Percentiles rank a stretch among this genome's conserved stretches.
Conservation (phyloP, 441 rosid genomes). For the Populus tomentosa region DNA sequence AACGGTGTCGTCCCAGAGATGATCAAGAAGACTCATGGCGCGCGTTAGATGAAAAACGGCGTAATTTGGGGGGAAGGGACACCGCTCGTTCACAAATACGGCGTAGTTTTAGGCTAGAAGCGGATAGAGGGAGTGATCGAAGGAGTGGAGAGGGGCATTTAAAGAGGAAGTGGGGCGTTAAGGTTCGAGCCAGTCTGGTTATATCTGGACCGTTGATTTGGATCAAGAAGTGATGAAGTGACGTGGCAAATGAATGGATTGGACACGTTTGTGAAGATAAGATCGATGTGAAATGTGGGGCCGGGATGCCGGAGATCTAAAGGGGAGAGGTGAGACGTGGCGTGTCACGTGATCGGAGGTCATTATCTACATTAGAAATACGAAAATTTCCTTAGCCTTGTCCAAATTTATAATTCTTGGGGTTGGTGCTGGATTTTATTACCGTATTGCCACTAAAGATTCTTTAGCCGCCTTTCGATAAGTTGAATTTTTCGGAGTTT, state of each 20-base stretch:
- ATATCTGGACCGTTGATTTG: constrained; percentile 44
- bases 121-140: not conserved
- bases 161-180: constrained; percentile 20
- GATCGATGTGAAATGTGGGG: constrained; percentile 38
- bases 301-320: not conserved
- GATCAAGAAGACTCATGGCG: constrained; percentile 77
- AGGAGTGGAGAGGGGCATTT: constrained; percentile 20
- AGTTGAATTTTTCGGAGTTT: not conserved
- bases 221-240: constrained; percentile 9
- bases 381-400: constrained; percentile 20
- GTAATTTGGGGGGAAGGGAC: not conserved
- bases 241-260: constrained; percentile 40
- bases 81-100: not conserved
- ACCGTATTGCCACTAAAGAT: constrained; percentile 1
- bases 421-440: constrained; percentile 8
- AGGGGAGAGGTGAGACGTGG: constrained; percentile 22
- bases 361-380: not conserved
- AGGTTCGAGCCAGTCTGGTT: constrained; percentile 26
- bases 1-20: constrained; percentile 96
- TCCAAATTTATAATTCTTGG: not conserved
- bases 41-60: not conserved
- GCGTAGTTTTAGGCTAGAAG: not conserved
- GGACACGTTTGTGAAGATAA: constrained; percentile 48
- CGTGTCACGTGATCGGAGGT: constrained; percentile 42
- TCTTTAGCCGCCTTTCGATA: constrained; percentile 3